Percentiles rank a stretch among this genome's conserved stretches.
These are phyloP conservation scores for Metschnikowia baotianmanensis DNA, from an alignment of 805 yeast genomes.

Conservation along the genomic window DNA sequence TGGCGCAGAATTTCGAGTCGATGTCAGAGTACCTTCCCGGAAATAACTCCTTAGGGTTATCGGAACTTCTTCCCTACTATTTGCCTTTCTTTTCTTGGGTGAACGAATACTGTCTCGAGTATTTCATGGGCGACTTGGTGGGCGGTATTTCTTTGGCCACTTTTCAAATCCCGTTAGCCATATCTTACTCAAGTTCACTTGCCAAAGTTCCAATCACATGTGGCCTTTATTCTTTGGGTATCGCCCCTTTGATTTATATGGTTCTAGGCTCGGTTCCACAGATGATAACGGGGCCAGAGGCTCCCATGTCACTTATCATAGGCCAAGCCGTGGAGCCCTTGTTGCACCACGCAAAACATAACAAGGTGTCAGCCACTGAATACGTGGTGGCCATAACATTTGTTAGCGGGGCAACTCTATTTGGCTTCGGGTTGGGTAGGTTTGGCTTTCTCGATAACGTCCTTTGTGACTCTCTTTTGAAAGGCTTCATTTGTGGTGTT, in stretches of 20 bases:
- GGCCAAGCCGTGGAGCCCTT: constrained; percentile 47
- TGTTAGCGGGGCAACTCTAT: constrained; percentile 61
- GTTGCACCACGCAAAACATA: constrained; percentile 32
- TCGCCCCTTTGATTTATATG: constrained; percentile 40
- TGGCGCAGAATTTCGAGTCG: no score
- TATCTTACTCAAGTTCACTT: constrained; percentile 41
- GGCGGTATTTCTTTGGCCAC: constrained; percentile 89
- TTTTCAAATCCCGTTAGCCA: constrained; percentile 83
- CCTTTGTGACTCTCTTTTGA: constrained; percentile 37
- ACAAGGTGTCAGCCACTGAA: constrained; percentile 32
- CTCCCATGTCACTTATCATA: constrained; percentile 44
- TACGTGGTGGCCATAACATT: constrained; percentile 49
- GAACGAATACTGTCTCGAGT: constrained; percentile 43
- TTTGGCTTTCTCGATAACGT: constrained; percentile 39
- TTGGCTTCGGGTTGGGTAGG: constrained; percentile 25
- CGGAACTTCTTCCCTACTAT: constrained; percentile 51
- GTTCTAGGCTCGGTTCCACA: constrained; percentile 46
- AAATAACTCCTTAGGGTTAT: constrained; percentile 6
- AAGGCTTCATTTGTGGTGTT: constrained; percentile 45
- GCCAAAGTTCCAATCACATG: constrained; percentile 44
- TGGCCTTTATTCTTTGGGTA: constrained; percentile 38
- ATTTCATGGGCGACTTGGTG: constrained; percentile 57
- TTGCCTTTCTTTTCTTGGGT: constrained; percentile 69
- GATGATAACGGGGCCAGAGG: constrained; percentile 47
- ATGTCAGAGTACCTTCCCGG: constrained; percentile 15